phyloP scores from a whole-genome alignment of 2,329 filamentous ascomycete species.

The Phaeosphaeria sp. region DNA sequence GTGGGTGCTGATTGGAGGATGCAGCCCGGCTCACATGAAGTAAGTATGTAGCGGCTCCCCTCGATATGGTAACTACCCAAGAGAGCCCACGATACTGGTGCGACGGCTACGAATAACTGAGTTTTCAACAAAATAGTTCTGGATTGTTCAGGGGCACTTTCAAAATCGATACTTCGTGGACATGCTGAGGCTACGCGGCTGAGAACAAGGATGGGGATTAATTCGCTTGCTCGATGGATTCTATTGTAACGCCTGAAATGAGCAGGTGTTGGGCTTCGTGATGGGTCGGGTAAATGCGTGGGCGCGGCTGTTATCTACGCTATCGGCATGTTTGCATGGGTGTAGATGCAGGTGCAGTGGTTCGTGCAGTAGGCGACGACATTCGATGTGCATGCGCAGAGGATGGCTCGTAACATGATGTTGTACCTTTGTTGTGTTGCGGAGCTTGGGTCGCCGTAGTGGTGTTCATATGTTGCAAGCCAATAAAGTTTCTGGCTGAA shows the following conservation, averaged over 20 bases:
- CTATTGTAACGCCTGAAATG: background rate
- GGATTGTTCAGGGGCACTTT: background rate
- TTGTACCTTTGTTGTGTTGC: background rate
- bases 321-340: background rate
- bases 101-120: background rate
- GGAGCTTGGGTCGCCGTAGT: background rate
- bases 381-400: background rate
- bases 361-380: background rate
- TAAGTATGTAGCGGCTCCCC: background rate
- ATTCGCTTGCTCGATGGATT: background rate
- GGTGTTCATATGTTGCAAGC: background rate
- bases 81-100: background rate
- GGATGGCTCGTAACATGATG: background rate
- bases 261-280: background rate
- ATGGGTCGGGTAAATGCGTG: constrained; percentile 1
- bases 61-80: background rate
- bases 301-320: background rate
- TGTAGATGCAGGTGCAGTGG: background rate
- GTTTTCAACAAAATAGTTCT: background rate
- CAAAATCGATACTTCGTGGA: background rate
- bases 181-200: background rate
- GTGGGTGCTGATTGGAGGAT: background rate
- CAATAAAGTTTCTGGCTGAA: too few relatives aligned
- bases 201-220: background rate
- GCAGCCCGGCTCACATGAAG: background rate